Conservation (phyloP, 164 flowering plant genomes). For the Aristolochia fimbriata region DNA sequence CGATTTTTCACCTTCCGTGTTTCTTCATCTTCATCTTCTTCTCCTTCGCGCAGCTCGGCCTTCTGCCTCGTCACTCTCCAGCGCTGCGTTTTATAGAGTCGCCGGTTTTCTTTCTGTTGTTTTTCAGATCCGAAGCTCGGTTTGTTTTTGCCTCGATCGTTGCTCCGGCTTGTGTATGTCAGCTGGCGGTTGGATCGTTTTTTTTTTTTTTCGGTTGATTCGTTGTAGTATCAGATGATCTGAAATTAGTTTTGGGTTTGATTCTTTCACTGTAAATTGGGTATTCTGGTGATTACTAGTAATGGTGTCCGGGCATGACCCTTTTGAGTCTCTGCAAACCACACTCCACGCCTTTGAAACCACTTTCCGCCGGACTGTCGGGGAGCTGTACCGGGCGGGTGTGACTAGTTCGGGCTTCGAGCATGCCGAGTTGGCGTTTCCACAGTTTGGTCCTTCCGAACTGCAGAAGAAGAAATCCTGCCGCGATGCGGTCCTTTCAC, state of each 20-base stretch:
- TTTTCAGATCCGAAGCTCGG: too few species aligned
- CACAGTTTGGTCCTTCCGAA: constrained; percentile 11
- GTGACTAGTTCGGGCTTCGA: constrained; percentile 15
- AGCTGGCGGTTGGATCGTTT: background rate
- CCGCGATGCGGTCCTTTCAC: constrained; percentile 17
- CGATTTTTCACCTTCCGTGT: too few species aligned
- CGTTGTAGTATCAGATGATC: background rate
- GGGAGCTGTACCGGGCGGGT: constrained; percentile 44
- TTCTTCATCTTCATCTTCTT: too few species aligned
- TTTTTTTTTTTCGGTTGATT: background rate
- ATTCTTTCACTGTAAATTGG: too few species aligned
- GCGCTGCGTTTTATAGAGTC: too few species aligned
- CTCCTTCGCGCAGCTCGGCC: too few species aligned
- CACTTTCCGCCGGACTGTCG: constrained; percentile 52
- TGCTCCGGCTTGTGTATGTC: background rate
- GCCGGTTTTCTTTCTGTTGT: too few species aligned
- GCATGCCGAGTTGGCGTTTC: constrained; percentile 9
- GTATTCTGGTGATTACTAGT: background rate
- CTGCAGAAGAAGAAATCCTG: constrained; percentile 28
- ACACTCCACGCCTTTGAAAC: constrained; percentile 60
- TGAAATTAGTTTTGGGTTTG: background rate
- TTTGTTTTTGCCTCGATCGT: background rate
- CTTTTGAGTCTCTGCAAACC: constrained; percentile 59
- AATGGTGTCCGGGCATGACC: constrained; percentile 17
- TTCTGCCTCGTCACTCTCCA: too few species aligned